Conservation (phyloP, 306 rosid species). For the Alnus rubra region DNA sequence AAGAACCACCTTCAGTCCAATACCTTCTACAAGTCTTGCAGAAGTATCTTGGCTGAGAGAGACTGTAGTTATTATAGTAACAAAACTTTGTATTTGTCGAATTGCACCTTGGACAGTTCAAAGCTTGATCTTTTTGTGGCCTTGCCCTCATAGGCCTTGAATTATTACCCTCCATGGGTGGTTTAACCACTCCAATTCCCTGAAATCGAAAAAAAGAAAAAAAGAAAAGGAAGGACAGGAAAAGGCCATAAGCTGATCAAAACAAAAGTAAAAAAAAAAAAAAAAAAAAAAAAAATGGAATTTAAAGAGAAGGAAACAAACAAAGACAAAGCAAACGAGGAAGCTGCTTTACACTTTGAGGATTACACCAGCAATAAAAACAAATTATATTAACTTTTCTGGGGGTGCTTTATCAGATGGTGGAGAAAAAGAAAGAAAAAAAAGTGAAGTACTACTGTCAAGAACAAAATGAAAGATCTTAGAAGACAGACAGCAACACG, state of each 20-base stretch:
- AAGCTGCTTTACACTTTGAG: slow-evolving; percentile 44
- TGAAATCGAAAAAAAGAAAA: slow-evolving; percentile 28
- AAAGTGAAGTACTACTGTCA: slow-evolving; percentile 55
- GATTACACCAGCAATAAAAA: slow-evolving; percentile 49
- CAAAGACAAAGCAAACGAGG: slow-evolving; percentile 42
- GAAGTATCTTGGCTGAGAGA: slow-evolving; percentile 93
- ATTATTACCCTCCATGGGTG: slow-evolving; percentile 49
- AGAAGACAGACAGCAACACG: slow-evolving; percentile 41
- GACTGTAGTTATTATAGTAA: slow-evolving; percentile 91
- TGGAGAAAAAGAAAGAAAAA: slow-evolving; percentile 31
- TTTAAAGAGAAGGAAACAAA: slow-evolving; percentile 37
- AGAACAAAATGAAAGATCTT: slow-evolving; percentile 43
- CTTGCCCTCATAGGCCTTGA: slow-evolving; percentile 68
- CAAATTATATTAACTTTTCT: slow-evolving; percentile 37
- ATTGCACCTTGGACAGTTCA: slow-evolving; percentile 97
- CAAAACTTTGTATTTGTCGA: slow-evolving; percentile 96
- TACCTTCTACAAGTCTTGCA: slow-evolving; percentile 97
- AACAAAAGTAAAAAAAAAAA: neutral
- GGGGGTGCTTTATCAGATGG: slow-evolving; percentile 54
- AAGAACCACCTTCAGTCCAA: slow-evolving; percentile 98
- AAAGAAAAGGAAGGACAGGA: slow-evolving; percentile 4
- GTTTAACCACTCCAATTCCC: slow-evolving; percentile 52
- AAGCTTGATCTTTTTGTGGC: slow-evolving; percentile 77
- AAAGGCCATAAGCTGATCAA: slow-evolving; percentile 35
- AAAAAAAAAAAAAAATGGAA: slow-evolving; percentile 3